A percentile compares a stretch with the other conserved stretches of the same genome.
These are phyloP conservation scores for Diaporthe aspalathi DNA, from an alignment of 2,329 filamentous ascomycete species.

Conservation along the genomic window DNA sequence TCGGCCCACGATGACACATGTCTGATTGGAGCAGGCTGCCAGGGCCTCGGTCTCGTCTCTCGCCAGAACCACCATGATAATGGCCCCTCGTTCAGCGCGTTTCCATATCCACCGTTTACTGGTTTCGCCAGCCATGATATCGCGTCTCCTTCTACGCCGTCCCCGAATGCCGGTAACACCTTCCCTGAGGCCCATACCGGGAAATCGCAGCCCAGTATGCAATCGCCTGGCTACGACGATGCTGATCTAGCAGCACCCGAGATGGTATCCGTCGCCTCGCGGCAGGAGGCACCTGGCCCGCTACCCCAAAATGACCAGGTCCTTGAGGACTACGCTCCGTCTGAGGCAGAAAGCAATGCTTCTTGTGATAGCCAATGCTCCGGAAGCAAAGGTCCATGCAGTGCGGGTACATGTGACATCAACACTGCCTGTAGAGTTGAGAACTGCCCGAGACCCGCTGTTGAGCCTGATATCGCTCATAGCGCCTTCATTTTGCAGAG, in stretches of 20 bases:
- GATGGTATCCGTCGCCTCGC: neutral
- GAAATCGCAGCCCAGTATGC: slow-evolving; percentile 9
- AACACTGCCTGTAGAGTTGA: slow-evolving; percentile 43
- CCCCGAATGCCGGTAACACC: slow-evolving; percentile 11
- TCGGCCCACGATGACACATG: slow-evolving; percentile 39
- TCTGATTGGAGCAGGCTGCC: slow-evolving; percentile 37
- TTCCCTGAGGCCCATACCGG: slow-evolving; percentile 17
- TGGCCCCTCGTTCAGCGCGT: neutral
- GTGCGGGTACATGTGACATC: slow-evolving; percentile 42
- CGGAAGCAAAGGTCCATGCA: slow-evolving; percentile 35
- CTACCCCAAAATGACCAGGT: neutral
- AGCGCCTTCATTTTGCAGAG: slow-evolving; percentile 38
- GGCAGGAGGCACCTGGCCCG: neutral
- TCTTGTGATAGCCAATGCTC: slow-evolving; percentile 38
- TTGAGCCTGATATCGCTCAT: slow-evolving; percentile 45
- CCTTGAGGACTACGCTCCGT: slow-evolving; percentile 29
- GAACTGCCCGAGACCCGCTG: slow-evolving; percentile 40
- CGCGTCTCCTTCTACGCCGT: slow-evolving; percentile 4
- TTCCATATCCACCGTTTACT: slow-evolving; percentile 15
- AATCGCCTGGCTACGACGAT: neutral
- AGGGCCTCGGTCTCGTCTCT: slow-evolving; percentile 35
- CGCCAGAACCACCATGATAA: neutral
- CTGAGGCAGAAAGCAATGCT: slow-evolving; percentile 21
- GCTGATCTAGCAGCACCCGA: neutral
- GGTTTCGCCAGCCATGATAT: slow-evolving; percentile 2